phyloP scores from a whole-genome alignment of 1,284 basidiomycete genomes.

The Papiliotrema nemorosa region DNA sequence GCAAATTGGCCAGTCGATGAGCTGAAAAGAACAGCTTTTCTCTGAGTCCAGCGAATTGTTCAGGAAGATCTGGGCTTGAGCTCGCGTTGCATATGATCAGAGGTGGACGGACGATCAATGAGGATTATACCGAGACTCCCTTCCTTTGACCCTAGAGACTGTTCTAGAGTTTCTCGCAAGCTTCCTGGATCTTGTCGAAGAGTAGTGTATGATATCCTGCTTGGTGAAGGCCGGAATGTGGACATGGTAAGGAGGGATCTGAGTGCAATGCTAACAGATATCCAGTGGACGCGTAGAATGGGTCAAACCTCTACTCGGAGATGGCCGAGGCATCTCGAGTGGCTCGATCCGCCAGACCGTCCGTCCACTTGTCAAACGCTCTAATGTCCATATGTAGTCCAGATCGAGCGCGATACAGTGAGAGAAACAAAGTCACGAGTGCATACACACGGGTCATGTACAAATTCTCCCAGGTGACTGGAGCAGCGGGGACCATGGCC shows the following conservation, averaged over 20 bases:
- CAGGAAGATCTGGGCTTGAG: slow-evolving; percentile 60
- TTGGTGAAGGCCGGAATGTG: slow-evolving; percentile 32
- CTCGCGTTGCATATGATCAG: neutral
- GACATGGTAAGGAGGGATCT: neutral
- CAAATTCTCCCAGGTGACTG: no score
- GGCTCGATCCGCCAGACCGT: no score
- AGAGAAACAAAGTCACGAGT: no score
- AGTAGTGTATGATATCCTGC: slow-evolving; percentile 66
- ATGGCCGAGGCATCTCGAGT: no score
- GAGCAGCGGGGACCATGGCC: no score
- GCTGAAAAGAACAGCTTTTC: slow-evolving; percentile 68
- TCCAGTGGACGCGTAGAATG: no score
- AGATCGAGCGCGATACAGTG: no score
- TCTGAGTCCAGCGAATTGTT: slow-evolving; percentile 60
- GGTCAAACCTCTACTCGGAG: no score
- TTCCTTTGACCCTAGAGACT: slow-evolving; percentile 72
- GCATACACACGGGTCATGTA: no score
- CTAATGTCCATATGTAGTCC: no score
- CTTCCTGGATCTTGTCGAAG: slow-evolving; percentile 60
- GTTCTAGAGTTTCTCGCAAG: slow-evolving; percentile 58
- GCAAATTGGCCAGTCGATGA: slow-evolving; percentile 68
- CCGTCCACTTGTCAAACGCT: no score
- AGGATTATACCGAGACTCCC: slow-evolving; percentile 75
- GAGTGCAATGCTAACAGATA: neutral
- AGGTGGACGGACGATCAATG: slow-evolving; percentile 52